Percentiles rank a stretch among this genome's conserved stretches.
These are phyloP conservation scores for Daldinia loculata DNA, from an alignment of 495 filamentous ascomycete genomes.

Conservation along the genomic window DNA sequence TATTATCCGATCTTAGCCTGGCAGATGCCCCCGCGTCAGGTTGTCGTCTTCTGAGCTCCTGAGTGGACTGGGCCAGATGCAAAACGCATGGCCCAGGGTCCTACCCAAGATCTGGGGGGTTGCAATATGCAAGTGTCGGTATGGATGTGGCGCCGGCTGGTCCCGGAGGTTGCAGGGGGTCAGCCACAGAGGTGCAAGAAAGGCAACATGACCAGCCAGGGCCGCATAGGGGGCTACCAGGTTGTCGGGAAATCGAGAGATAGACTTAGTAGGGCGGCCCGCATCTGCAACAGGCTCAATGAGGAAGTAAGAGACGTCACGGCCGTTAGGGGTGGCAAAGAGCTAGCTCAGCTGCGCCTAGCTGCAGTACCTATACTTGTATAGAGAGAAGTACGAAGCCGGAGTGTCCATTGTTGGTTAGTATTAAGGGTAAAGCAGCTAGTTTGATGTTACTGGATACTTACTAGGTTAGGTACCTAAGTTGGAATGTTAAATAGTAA, in stretches of 20 bases:
- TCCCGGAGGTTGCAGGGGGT: slow-evolving; percentile 39
- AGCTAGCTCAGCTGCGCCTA: slow-evolving; percentile 15
- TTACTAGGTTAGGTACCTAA: not conserved
- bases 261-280: slow-evolving; percentile 31
- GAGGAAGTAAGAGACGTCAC: slow-evolving; percentile 34
- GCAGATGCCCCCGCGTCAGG: slow-evolving; percentile 37
- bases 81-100: slow-evolving; percentile 40
- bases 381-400: not conserved
- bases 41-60: slow-evolving; percentile 29
- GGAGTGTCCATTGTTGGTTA: not conserved
- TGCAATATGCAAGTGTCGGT: slow-evolving; percentile 40
- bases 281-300: slow-evolving; percentile 43
- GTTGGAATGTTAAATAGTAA: not conserved
- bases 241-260: slow-evolving; percentile 34
- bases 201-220: slow-evolving; percentile 17
- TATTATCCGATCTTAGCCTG: slow-evolving; percentile 44
- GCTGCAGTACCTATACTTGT: slow-evolving; percentile 3
- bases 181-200: slow-evolving; percentile 26
- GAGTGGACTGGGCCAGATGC: slow-evolving; percentile 41
- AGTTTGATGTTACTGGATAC: not conserved
- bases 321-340: slow-evolving; percentile 24
- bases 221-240: slow-evolving; percentile 42
- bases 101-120: slow-evolving; percentile 38
- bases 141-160: slow-evolving; percentile 39
- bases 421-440: not conserved